Conservation (phyloP, 345 rosid genomes). For the Pistacia atlantica region DNA sequence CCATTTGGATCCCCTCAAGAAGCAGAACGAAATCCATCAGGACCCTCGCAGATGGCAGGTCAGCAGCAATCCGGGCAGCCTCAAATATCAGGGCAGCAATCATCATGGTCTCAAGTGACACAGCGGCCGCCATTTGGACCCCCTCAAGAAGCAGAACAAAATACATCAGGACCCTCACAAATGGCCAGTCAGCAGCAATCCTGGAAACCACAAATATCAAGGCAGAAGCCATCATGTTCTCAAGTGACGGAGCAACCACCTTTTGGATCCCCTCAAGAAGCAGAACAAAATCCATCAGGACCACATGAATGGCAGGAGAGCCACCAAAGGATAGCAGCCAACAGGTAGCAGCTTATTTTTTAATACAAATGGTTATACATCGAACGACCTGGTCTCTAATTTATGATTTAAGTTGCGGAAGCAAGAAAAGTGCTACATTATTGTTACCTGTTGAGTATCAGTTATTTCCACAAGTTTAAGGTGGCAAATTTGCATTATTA, state of each 20-base stretch:
- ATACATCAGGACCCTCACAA: conserved; percentile 15
- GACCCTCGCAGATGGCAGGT: conserved; percentile 18
- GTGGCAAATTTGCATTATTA: conserved; percentile 1
- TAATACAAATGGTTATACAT: neutral
- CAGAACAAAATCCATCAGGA: conserved; percentile 27
- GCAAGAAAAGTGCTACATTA: conserved; percentile 5
- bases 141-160: conserved; percentile 26
- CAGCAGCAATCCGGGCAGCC: conserved; percentile 24
- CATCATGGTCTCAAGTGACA: conserved; percentile 12
- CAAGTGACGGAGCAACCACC: conserved; percentile 12
- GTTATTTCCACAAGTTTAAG: neutral
- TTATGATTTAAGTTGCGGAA: neutral
- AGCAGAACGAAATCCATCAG: conserved; percentile 26
- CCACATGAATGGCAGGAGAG: conserved; percentile 21
- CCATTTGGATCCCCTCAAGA: conserved; percentile 21
- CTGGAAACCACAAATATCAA: conserved; percentile 9
- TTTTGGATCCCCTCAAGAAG: conserved; percentile 22
- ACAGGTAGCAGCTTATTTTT: conserved; percentile 29
- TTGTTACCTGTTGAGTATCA: neutral
- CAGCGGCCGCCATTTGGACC: conserved; percentile 21
- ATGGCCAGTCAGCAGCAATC: conserved; percentile 31
- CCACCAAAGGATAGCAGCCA: conserved; percentile 10
- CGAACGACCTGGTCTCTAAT: neutral
- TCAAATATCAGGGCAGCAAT: conserved; percentile 14
- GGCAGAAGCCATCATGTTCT: conserved; percentile 25